Conservation (phyloP, 106 monocot genomes). For the Acorus gramineus region DNA sequence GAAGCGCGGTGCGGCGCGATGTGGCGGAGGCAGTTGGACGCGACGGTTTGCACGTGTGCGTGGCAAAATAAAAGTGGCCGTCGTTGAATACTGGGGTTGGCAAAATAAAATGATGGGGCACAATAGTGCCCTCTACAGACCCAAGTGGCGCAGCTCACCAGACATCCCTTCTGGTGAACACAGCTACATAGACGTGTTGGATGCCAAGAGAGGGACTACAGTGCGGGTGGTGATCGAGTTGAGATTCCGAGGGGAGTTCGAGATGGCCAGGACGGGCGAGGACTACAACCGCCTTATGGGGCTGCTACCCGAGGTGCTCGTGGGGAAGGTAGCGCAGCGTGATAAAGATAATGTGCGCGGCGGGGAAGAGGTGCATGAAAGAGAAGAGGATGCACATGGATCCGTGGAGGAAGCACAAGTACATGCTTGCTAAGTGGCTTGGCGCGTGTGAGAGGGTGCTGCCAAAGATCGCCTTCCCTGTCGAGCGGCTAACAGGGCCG, state of each 20-base stretch:
- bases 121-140: too few relatives aligned
- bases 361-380: slow-evolving; percentile 83
- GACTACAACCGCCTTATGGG: slow-evolving; percentile 51
- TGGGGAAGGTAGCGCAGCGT: slow-evolving; percentile 43
- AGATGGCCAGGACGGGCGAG: slow-evolving; percentile 53
- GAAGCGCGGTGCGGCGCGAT: slow-evolving; percentile 27
- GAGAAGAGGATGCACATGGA: slow-evolving; percentile 89
- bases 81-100: slow-evolving; percentile 28
- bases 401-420: slow-evolving; percentile 87
- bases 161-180: slow-evolving; percentile 55
- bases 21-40: slow-evolving; percentile 23
- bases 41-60: slow-evolving; percentile 21
- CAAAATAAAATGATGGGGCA: slow-evolving; percentile 36
- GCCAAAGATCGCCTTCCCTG: too few relatives aligned
- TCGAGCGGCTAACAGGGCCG: too few relatives aligned
- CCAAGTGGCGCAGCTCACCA: slow-evolving; percentile 37
- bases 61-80: not conserved
- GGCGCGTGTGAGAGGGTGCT: slow-evolving; percentile 40
- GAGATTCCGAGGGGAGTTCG: slow-evolving; percentile 35
- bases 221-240: slow-evolving; percentile 22
- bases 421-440: slow-evolving; percentile 86
- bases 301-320: slow-evolving; percentile 68
- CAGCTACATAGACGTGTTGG: slow-evolving; percentile 72
- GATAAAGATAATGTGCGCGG: slow-evolving; percentile 63
- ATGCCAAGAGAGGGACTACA: slow-evolving; percentile 46